Evolutionary conservation across 2,329 filamentous ascomycete species (phyloP), one percentile per base, ranked within the genome.

Genomic region (Arthrinium puccinioides): DNA sequence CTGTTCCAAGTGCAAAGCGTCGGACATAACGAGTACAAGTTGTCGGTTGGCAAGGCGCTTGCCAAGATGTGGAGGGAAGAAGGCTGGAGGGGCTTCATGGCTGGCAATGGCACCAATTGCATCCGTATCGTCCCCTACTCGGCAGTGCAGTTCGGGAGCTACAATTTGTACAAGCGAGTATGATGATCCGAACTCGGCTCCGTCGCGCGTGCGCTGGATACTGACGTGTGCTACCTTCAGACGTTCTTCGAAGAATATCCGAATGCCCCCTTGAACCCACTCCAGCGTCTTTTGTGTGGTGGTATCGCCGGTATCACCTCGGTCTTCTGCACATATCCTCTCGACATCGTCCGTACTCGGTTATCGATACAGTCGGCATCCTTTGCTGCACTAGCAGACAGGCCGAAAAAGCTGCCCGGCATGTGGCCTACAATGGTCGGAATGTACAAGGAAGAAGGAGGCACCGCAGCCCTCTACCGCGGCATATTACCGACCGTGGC

Each of bases 301-400:
- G 92, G 88, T 28, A 67, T 87, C 38, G 92, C 92, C 16, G 92
- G 92, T 43, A 87, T 98, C 53, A 98, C 92, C 2, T 98, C 92
- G 9, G 92, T 98, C 41, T 84, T 87, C 41, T 82, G 85, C 55
- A 98, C 92, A 35, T 98, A 98, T 60, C 92, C 92, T 11, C 82
- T 98, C 48, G 92, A 98, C 57, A 98, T 98, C 54, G 90, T 97
- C 42, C 86, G 92, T 44, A 98, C 92, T 16, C 82, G 92, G 27
- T 70, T 98, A 33, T 97, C 90, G 7, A 96, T 98, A 74, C 92
- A 98, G 60, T 89, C 88, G 4, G 92, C 92, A n/a, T 96, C 90
- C 5, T 97, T 98, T 60, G 77, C 83, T 18, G 82, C 78, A 43
- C 72, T 97, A 11, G 76, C 79, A 36, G 63, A 70, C 36, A 73